Evolutionary conservation across 1,284 basidiomycete genomes (phyloP).

Genomic region (Coniferiporia sulphurascens): DNA sequence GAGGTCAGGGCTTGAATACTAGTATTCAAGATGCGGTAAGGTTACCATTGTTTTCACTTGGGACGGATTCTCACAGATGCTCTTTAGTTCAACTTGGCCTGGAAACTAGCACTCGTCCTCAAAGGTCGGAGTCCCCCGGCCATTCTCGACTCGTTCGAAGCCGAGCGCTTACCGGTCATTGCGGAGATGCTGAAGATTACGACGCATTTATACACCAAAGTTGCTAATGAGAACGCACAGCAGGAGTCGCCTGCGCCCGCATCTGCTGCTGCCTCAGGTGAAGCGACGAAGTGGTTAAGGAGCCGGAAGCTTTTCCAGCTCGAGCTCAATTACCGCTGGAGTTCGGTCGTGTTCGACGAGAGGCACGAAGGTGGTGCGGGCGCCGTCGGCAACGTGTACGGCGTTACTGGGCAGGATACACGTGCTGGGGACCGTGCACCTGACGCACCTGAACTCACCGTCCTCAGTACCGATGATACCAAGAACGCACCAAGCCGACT

Average conservation of each 20-base stretch:
- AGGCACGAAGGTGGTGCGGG: background rate
- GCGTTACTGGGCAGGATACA: background rate
- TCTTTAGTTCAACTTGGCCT: conserved; percentile 35
- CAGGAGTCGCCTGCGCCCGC: background rate
- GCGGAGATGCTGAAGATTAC: conserved; percentile 31
- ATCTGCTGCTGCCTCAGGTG: background rate
- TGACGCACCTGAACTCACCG: background rate
- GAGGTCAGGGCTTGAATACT: conserved; percentile 41
- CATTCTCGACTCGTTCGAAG: conserved; percentile 32
- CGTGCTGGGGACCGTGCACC: conserved; percentile 5
- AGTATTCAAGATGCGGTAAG: conserved; percentile 37
- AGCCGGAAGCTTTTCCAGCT: conserved; percentile 15
- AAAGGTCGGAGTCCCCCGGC: conserved; percentile 20
- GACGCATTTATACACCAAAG: background rate
- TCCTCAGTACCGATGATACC: background rate
- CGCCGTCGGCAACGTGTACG: background rate
- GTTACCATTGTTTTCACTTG: background rate
- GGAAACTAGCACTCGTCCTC: conserved; percentile 37
- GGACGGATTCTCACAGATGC: background rate
- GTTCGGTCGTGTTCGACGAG: conserved; percentile 20
- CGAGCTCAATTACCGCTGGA: conserved; percentile 21
- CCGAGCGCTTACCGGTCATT: conserved; percentile 36
- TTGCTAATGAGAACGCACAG: background rate
- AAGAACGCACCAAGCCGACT: conserved; percentile 5
- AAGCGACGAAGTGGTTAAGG: conserved; percentile 1